Percentiles rank a stretch among this genome's conserved stretches.
These are phyloP conservation scores for Cryomyces minteri DNA, from an alignment of 495 filamentous ascomycete species.

Conservation along the genomic window DNA sequence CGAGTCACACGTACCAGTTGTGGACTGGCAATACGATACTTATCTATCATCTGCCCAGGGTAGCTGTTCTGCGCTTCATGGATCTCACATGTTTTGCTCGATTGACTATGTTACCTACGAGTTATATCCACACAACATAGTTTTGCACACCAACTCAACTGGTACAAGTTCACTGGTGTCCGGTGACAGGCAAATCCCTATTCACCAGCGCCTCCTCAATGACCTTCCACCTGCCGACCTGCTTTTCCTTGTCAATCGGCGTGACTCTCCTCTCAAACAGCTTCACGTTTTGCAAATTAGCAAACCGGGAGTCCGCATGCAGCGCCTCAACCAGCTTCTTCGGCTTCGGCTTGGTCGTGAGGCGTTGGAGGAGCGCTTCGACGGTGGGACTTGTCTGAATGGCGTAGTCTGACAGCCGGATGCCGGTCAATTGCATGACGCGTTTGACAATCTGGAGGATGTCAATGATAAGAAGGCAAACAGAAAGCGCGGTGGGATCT, in stretches of 20 bases:
- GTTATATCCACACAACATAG: no score
- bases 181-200: conserved; percentile 25
- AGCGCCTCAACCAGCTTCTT: conserved; percentile 30
- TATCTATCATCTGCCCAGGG: no score
- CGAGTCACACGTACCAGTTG: no score
- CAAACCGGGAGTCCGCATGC: conserved; percentile 20
- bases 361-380: conserved; percentile 30
- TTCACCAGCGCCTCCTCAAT: conserved; percentile 54
- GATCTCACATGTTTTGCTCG: no score
- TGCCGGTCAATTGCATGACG: conserved; percentile 56
- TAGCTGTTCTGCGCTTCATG: no score
- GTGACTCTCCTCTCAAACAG: conserved; percentile 40
- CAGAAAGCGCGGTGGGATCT: neutral
- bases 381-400: conserved; percentile 35
- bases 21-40: no score
- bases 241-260: conserved; percentile 50
- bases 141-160: neutral
- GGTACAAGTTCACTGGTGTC: no score
- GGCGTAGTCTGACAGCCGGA: conserved; percentile 47
- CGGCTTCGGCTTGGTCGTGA: conserved; percentile 40
- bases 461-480: conserved; percentile 1
- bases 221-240: conserved; percentile 68
- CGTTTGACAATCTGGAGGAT: conserved; percentile 49
- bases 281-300: conserved; percentile 48
- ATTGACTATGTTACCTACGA: no score